These are phyloP conservation scores for Flaveria trinervia DNA, from an alignment of 129 eudicot species.

Conservation along the genomic window DNA sequence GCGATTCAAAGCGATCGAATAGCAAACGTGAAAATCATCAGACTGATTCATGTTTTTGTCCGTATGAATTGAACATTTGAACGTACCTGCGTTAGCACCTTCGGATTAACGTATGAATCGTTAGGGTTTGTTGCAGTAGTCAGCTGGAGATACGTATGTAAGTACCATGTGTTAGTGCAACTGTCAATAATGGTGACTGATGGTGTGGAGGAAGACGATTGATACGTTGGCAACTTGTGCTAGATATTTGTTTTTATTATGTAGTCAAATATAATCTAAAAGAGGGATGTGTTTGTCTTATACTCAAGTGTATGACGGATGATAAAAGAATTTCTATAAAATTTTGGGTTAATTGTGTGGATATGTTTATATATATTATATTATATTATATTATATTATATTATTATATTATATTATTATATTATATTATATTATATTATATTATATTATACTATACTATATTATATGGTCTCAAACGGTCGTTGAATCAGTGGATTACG, in stretches of 20 bases:
- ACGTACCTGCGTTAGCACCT: slow-evolving; percentile 13
- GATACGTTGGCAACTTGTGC: background rate
- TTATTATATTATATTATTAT: too few species aligned
- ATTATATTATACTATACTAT: too few species aligned
- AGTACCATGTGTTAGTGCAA: slow-evolving; percentile 23
- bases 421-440: too few species aligned
- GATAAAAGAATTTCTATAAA: too few species aligned
- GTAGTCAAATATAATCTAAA: too few species aligned
- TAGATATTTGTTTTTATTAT: background rate
- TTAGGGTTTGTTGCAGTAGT: background rate
- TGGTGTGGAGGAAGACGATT: background rate
- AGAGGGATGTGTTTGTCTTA: background rate
- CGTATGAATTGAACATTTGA: background rate
- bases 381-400: too few species aligned
- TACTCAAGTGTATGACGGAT: too few species aligned
- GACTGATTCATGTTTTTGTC: background rate
- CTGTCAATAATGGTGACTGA: slow-evolving; percentile 17
- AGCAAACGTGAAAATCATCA: background rate
- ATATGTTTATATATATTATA: too few species aligned
- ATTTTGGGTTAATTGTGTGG: too few species aligned
- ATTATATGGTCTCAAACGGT: too few species aligned
- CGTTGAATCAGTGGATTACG: too few species aligned
- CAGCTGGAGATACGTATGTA: background rate
- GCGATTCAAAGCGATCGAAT: background rate
- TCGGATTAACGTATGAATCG: slow-evolving; percentile 11